Evolutionary conservation across 2,329 filamentous ascomycete species (phyloP).

Genomic region (Aspergillus sp.): DNA sequence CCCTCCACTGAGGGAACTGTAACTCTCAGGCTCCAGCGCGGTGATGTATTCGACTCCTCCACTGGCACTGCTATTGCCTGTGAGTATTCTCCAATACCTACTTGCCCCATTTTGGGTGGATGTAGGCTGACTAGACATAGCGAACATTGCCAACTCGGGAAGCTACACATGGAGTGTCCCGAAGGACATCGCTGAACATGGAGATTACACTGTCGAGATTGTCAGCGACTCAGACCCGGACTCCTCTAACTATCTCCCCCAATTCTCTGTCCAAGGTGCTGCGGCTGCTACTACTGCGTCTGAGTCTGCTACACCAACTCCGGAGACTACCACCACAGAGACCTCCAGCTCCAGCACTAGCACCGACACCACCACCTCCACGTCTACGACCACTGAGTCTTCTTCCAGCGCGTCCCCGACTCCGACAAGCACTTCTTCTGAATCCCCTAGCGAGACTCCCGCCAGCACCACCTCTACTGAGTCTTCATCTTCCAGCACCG

Average conservation of each 20-base stretch:
- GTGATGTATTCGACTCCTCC: conserved; percentile 41
- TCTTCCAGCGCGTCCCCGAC: conserved; percentile 25
- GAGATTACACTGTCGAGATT: conserved; percentile 56
- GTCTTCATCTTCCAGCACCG: conserved; percentile 17
- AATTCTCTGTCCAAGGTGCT: conserved; percentile 51
- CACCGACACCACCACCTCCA: conserved; percentile 25
- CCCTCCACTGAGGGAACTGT: conserved; percentile 53
- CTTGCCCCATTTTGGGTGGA: background rate
- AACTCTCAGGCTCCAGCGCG: conserved; percentile 52
- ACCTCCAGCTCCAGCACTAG: conserved; percentile 28
- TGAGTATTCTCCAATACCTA: conserved; percentile 32
- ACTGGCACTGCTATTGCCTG: conserved; percentile 44
- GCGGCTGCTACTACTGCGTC: conserved; percentile 30
- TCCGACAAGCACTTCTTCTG: conserved; percentile 18
- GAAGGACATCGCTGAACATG: conserved; percentile 40
- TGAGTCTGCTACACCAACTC: conserved; percentile 21
- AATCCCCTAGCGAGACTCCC: conserved; percentile 11
- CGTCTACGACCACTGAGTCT: conserved; percentile 16
- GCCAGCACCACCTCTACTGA: conserved; percentile 24
- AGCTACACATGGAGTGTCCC: conserved; percentile 51
- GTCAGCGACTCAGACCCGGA: conserved; percentile 45
- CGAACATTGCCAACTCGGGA: conserved; percentile 49
- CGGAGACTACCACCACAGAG: conserved; percentile 20
- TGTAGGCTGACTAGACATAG: conserved; percentile 31
- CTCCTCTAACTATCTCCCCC: conserved; percentile 53